Evolutionary conservation across 208 protist species (phyloP).

Genomic region (Acanthamoeba healyi): DNA sequence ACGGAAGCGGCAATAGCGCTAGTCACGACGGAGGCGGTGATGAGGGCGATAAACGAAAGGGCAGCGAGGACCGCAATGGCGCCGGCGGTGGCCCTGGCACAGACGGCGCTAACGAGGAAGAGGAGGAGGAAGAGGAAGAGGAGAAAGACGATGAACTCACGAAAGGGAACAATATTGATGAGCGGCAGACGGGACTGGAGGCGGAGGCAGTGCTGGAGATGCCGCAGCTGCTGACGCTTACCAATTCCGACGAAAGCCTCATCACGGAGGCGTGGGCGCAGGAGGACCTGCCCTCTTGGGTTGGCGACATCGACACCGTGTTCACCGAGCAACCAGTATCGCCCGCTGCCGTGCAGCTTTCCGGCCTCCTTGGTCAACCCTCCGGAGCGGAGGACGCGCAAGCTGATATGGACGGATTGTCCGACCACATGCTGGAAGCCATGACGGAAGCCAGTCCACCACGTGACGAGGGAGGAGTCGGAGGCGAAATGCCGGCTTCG

Average conservation of each 20-base stretch:
- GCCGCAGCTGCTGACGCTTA: not conserved
- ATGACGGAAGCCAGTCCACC: too few species aligned
- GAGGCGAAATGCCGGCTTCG: too few species aligned
- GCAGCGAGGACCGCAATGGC: not conserved
- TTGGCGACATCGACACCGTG: not conserved
- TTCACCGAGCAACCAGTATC: too few species aligned
- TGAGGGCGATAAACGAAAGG: not conserved
- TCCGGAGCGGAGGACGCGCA: too few species aligned
- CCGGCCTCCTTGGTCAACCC: too few species aligned
- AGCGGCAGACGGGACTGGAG: too few species aligned
- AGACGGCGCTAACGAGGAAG: slow-evolving; percentile 12
- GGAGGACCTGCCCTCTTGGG: not conserved
- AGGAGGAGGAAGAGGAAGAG: slow-evolving; percentile 20
- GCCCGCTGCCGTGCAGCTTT: too few species aligned
- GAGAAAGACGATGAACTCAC: not conserved
- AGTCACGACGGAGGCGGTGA: not conserved
- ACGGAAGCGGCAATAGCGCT: not conserved
- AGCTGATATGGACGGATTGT: too few species aligned
- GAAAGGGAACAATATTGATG: too few species aligned
- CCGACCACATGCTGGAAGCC: too few species aligned
- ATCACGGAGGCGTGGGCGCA: not conserved
- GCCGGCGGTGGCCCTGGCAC: not conserved
- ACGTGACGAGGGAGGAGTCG: too few species aligned
- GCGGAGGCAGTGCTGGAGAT: not conserved
- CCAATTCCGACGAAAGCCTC: not conserved